A percentile compares a stretch with the other conserved stretches of the same genome.
These are phyloP conservation scores for Dictyostelium capitatum DNA, from an alignment of 78 protist species.

Conservation along the genomic window DNA sequence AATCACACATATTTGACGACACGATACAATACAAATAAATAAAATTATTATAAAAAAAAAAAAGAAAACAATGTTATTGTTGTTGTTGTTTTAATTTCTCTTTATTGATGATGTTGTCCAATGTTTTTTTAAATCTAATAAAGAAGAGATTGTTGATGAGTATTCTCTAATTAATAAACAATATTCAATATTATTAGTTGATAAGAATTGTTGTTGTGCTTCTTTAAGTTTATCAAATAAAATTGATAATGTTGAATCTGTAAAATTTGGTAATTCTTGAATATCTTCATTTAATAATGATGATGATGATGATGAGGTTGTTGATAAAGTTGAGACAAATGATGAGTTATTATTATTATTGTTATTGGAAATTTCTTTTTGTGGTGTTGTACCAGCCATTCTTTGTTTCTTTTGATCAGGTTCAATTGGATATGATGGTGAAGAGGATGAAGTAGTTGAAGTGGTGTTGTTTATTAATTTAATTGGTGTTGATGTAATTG, in stretches of 20 bases:
- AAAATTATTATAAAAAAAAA: not conserved
- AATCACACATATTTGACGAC: too few relatives aligned
- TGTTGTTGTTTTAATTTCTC: not conserved
- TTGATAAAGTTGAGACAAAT: not conserved
- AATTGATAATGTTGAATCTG: constrained; percentile 21
- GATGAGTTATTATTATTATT: not conserved
- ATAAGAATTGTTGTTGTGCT: not conserved
- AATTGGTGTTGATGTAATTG: not conserved
- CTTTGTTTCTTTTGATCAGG: constrained; percentile 55
- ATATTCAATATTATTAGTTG: not conserved
- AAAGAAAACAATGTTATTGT: not conserved
- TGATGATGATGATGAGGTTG: not conserved
- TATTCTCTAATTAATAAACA: constrained; percentile 56
- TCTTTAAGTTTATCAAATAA: constrained; percentile 41
- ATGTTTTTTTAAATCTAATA: constrained; percentile 56
- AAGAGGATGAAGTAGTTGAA: not conserved
- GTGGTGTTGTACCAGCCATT: constrained; percentile 4
- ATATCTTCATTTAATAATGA: constrained; percentile 9
- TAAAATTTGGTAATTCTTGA: constrained; percentile 41
- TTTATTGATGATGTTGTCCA: not conserved
- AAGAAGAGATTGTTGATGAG: constrained; percentile 31
- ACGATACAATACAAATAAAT: not conserved
- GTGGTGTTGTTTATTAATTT: not conserved
- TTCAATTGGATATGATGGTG: constrained; percentile 61
- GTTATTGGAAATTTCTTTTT: not conserved